Percentiles rank a stretch among this genome's conserved stretches.
Evolutionary conservation across 2,329 filamentous ascomycete species (phyloP).

Genomic region (Alternaria panax): DNA sequence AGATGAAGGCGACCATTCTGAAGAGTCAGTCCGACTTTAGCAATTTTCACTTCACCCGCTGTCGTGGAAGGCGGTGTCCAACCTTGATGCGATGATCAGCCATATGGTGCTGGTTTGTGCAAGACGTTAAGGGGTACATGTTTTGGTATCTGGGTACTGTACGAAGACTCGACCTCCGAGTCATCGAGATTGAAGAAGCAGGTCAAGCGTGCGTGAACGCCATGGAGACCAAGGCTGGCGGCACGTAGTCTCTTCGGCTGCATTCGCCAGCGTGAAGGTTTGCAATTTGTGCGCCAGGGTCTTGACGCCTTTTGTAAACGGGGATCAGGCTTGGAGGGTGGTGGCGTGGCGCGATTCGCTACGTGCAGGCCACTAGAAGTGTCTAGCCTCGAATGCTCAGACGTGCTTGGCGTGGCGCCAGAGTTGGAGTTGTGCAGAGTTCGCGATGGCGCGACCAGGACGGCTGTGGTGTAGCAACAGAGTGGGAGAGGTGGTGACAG

Average conservation of each 20-base stretch:
- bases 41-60: conserved; percentile 31
- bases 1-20: conserved; percentile 23
- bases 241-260: conserved; percentile 18
- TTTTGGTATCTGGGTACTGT: background rate
- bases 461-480: conserved; percentile 26
- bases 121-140: background rate
- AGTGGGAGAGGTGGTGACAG: conserved; percentile 7
- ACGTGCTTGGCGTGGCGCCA: conserved; percentile 32
- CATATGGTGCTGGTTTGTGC: conserved; percentile 16
- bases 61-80: conserved; percentile 26
- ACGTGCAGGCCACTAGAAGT: conserved; percentile 26
- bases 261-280: conserved; percentile 7
- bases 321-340: conserved; percentile 36
- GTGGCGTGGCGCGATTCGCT: conserved; percentile 28
- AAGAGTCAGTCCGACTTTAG: conserved; percentile 28
- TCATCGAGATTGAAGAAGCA: conserved; percentile 11
- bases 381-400: conserved; percentile 34
- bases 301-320: conserved; percentile 33
- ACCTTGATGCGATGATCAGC: conserved; percentile 29
- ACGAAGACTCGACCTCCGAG: too few species aligned
- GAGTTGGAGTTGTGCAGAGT: conserved; percentile 41
- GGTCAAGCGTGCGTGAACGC: conserved; percentile 9
- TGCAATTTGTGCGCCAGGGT: conserved; percentile 32
- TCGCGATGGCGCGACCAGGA: conserved; percentile 24
- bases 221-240: conserved; percentile 15